phyloP scores from a whole-genome alignment of 148 eudicot genomes.

The Rhododendron molle region DNA sequence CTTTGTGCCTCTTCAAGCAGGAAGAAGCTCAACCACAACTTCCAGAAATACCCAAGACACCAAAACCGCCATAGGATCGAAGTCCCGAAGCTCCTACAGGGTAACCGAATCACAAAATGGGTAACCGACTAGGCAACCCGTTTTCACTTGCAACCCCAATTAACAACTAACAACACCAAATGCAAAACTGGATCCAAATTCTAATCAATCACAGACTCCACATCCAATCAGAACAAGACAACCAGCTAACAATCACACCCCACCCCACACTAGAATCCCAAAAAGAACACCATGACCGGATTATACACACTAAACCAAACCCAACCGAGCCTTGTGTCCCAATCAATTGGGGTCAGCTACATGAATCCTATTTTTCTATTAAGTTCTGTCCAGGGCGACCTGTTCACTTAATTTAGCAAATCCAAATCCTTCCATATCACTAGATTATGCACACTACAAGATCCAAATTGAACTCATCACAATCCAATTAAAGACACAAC shows the following conservation, averaged over 20 bases:
- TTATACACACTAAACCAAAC: neutral
- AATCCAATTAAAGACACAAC: constrained; percentile 1
- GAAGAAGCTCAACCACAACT: neutral
- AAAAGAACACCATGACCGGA: neutral
- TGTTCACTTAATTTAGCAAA: neutral
- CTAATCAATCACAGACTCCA: constrained; percentile 17
- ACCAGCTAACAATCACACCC: neutral
- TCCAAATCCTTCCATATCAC: neutral
- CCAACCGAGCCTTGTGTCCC: neutral
- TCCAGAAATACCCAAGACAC: neutral
- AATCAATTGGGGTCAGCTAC: no score
- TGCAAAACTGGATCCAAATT: constrained; percentile 17
- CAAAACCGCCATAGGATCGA: neutral
- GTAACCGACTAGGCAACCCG: neutral
- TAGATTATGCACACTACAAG: neutral
- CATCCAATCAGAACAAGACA: neutral
- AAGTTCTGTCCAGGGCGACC: neutral
- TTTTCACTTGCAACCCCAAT: neutral
- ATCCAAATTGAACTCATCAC: constrained; percentile 14
- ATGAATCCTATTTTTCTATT: neutral
- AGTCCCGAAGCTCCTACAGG: neutral
- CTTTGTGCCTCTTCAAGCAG: neutral
- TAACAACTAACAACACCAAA: neutral
- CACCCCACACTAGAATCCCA: constrained; percentile 15
- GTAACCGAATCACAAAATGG: neutral